A percentile compares a stretch with the other conserved stretches of the same genome.
These are phyloP conservation scores for Aspergillus intermedius DNA, from an alignment of 2,329 filamentous ascomycete species.

Conservation along the genomic window DNA sequence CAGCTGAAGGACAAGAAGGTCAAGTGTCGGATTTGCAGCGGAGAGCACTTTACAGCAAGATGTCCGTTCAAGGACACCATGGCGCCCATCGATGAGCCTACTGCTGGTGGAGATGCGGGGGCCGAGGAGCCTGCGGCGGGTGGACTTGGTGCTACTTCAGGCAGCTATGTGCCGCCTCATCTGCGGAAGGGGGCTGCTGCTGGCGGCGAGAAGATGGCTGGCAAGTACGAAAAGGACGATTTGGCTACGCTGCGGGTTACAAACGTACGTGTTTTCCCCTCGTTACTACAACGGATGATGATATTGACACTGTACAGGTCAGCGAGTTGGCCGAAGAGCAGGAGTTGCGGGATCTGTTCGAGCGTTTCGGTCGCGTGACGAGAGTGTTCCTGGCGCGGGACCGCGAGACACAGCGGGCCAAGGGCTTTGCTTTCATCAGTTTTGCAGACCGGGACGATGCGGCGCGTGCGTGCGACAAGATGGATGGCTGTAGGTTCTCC, in stretches of 20 bases:
- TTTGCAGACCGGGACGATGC: slow-evolving; percentile 87
- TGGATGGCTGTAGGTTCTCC: slow-evolving; percentile 74
- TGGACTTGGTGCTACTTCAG: slow-evolving; percentile 59
- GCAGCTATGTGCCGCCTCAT: slow-evolving; percentile 91
- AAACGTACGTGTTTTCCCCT: slow-evolving; percentile 61
- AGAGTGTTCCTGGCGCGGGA: slow-evolving; percentile 98
- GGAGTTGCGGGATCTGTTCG: slow-evolving; percentile 96
- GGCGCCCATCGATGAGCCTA: slow-evolving; percentile 57
- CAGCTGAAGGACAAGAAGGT: slow-evolving; percentile 96
- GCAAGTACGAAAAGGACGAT: slow-evolving; percentile 96
- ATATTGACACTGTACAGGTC: slow-evolving; percentile 49
- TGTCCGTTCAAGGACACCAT: slow-evolving; percentile 99
- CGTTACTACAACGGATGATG: neutral
- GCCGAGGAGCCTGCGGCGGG: slow-evolving; percentile 42
- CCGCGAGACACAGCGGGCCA: slow-evolving; percentile 88
- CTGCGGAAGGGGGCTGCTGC: slow-evolving; percentile 61
- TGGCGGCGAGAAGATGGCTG: slow-evolving; percentile 73
- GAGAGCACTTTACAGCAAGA: slow-evolving; percentile 97
- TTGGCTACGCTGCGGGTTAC: slow-evolving; percentile 93
- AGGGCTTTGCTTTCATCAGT: slow-evolving; percentile 98
- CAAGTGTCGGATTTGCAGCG: slow-evolving; percentile 98
- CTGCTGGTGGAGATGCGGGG: slow-evolving; percentile 37
- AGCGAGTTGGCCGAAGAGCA: slow-evolving; percentile 95
- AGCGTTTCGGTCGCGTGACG: slow-evolving; percentile 92
- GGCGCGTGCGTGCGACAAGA: slow-evolving; percentile 87